These are phyloP conservation scores for Globisporangium emineosum DNA, from an alignment of 352 stramenopile species.

Conservation along the genomic window DNA sequence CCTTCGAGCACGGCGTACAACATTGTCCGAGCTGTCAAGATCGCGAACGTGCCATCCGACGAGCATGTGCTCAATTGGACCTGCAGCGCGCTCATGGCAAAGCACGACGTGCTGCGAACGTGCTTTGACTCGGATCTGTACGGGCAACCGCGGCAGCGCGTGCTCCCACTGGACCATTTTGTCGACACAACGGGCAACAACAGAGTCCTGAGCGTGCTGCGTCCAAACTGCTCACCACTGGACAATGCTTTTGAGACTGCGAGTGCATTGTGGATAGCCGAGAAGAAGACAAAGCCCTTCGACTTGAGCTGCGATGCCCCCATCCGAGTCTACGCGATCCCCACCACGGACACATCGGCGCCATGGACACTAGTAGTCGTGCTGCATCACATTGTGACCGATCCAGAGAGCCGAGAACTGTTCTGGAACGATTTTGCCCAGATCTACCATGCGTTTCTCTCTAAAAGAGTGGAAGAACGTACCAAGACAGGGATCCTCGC, in stretches of 20 bases:
- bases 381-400: constrained; percentile 59
- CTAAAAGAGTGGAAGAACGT: neutral
- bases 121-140: constrained; percentile 26
- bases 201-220: constrained; percentile 2
- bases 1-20: constrained; percentile 52
- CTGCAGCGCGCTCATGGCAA: constrained; percentile 29
- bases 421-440: constrained; percentile 42
- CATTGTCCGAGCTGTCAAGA: constrained; percentile 34
- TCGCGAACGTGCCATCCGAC: constrained; percentile 20
- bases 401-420: constrained; percentile 38
- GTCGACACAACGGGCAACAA: constrained; percentile 7
- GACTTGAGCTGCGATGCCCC: constrained; percentile 32
- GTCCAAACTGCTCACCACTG: neutral
- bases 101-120: constrained; percentile 47
- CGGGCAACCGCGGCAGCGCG: constrained; percentile 32
- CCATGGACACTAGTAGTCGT: constrained; percentile 36
- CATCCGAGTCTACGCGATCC: constrained; percentile 37
- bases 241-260: neutral
- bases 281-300: constrained; percentile 26
- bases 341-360: neutral
- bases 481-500: neutral
- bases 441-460: constrained; percentile 20
- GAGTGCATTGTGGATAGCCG: constrained; percentile 25
- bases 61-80: constrained; percentile 21
- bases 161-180: constrained; percentile 24